These are phyloP conservation scores for Abrus precatorius DNA, from an alignment of 306 rosid genomes.

Conservation along the genomic window DNA sequence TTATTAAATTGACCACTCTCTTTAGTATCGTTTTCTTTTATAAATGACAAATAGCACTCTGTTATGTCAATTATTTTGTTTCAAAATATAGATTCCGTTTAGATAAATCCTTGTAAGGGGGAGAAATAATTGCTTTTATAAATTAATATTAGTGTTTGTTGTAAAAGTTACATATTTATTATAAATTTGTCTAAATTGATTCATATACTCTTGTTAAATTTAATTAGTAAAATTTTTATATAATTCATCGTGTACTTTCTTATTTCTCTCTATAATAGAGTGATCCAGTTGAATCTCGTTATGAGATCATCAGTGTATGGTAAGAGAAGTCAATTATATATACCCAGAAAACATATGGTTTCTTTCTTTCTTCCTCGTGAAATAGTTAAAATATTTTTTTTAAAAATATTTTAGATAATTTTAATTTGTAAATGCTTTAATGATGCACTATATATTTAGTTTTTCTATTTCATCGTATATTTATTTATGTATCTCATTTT, in stretches of 20 bases:
- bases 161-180: too few relatives aligned
- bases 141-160: too few relatives aligned
- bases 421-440: too few relatives aligned
- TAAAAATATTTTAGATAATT: too few relatives aligned
- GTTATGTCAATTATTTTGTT: background rate
- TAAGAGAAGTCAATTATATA: background rate
- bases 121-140: too few relatives aligned
- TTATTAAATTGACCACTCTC: constrained; percentile 22
- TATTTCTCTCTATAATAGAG: background rate
- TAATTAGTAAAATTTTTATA: background rate
- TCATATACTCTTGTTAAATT: background rate
- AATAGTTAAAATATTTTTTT: background rate
- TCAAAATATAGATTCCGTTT: background rate
- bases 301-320: too few relatives aligned
- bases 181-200: too few relatives aligned
- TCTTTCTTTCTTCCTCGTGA: background rate
- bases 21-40: constrained; percentile 31
- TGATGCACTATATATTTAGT: too few relatives aligned
- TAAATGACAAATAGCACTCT: background rate
- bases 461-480: too few relatives aligned
- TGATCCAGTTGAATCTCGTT: background rate
- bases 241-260: background rate
- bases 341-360: background rate
- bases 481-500: too few relatives aligned
- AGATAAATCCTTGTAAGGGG: too few relatives aligned